Evolutionary conservation across 2,329 filamentous ascomycete genomes (phyloP), one percentile per base, ranked within the genome.

Genomic region (Pseudofabraea citricarpa): DNA sequence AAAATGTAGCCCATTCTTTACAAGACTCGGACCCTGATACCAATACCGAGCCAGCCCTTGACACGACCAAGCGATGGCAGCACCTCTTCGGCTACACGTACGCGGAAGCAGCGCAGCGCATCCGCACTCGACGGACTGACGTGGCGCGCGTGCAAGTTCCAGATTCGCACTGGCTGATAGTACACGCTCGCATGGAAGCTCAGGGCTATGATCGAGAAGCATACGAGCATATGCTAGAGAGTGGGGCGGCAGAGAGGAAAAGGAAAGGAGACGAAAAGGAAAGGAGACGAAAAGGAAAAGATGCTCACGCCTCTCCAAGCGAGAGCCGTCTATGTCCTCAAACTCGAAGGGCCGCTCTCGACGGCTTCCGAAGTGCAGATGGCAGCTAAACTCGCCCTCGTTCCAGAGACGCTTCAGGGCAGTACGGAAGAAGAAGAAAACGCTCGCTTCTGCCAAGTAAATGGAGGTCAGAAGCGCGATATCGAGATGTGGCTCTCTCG

Each of bases 41-140:
- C n/a, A n/a, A n/a, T n/a, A n/a, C n/a, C n/a, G 32, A 36, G 15
- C 33, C 19, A 5, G 19, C 19, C 9, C 21, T 10, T n/a, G 26
- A 18, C 21, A 40, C 24, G 21, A 40, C 44, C 26, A 44, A 35
- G 15, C 16, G 15, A 20, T 46, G 24, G 33, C 44, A 44, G 21
- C 19, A 44, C 8, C 23, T 19, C 19, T 46, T 40, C 18, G 21
- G 33, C 12, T 46, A 68, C 44, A 58, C 62, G 2, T 69, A 67
- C 45, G 65, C 68, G 50, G 61, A 66, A 19, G 43, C 43, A 31
- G 29, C 22, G 44, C 27, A 44, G 31, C 5, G 40, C 12, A 35
- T 44, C 13, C 7, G 36, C 9, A 23, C 18, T 13, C n/a, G 10
- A 10, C 35, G 22, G 15, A 39, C 22, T 13, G n/a, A 27, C 3